Evolutionary conservation across 176 grass and related monocot genomes (phyloP), one percentile per base, ranked within the genome.

Genomic region (Carex parvula): DNA sequence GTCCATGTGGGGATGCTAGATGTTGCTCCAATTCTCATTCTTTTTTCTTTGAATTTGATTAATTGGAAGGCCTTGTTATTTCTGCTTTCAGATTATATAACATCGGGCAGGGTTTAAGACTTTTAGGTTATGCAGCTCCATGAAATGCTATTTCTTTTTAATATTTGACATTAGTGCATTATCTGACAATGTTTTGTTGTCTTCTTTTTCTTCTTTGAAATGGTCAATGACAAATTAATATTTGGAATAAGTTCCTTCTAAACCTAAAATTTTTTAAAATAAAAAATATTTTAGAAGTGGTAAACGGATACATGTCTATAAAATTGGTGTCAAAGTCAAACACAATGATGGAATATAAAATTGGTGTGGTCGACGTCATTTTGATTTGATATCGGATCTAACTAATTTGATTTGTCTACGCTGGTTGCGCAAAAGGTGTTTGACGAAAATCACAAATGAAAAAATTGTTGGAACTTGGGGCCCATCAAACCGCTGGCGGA

Each of bases 21-120:
- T 66, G 18, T 18, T 26, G 14, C 20, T 82, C 13, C 39, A 82
- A 82, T 64, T 82, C 35, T 64, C 79, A 82, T 82, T 44, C 12
- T 26, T 66, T 21, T 44, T 41, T 83, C 59, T 80, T 42, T 37
- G 53, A 63, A 35, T 63, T 82, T 68, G 62, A 12, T 42, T 22
- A 65, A 52, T 54, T 54, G 24, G 21, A 44, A 33, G 46, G 48
- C 17, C 11, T 77, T 77, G 50, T 55, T 33, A 5, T 55, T 32
- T 77, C 16, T 21, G 18, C 18, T 70, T 13, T 54, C 50, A 6
- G 22, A 17, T 55, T 77, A 32, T 55, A 17, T 55, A 77, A 55
- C 56, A 55, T 55, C 22, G 13, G 50, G 32, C 11, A 56, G 24
- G 6, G 21, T 55, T 53, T 76, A 77, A 22, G 50, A 26, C 1